These are phyloP conservation scores for Solanum bukasovii DNA, from an alignment of 257 asterid genomes.

Conservation along the genomic window DNA sequence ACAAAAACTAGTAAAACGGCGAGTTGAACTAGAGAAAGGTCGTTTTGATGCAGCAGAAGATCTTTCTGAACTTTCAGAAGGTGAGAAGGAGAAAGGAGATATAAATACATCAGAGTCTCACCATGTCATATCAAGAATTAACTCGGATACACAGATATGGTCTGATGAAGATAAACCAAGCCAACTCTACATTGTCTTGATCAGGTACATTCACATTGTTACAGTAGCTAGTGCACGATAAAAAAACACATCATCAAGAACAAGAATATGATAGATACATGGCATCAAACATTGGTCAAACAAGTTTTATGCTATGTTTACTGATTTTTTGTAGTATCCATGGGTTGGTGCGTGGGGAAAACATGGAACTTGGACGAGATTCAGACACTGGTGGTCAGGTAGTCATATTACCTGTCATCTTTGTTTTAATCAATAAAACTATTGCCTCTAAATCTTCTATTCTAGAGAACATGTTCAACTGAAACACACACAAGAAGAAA, in stretches of 20 bases:
- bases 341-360: conserved; percentile 67
- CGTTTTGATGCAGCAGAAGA: conserved; percentile 47
- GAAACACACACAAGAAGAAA: neutral
- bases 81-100: conserved; percentile 48
- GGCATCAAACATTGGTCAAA: neutral
- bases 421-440: neutral
- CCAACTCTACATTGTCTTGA: conserved; percentile 51
- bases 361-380: conserved; percentile 76
- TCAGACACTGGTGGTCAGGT: conserved; percentile 79
- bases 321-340: conserved; percentile 43
- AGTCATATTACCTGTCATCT: neutral
- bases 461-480: neutral
- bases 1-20: conserved; percentile 30
- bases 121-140: conserved; percentile 28
- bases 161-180: conserved; percentile 29
- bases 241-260: neutral
- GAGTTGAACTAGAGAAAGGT: conserved; percentile 36
- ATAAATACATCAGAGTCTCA: conserved; percentile 7
- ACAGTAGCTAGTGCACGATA: neutral
- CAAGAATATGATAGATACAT: neutral
- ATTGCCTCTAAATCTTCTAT: neutral
- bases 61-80: conserved; percentile 63
- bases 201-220: conserved; percentile 27
- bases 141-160: conserved; percentile 40
- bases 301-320: conserved; percentile 5